Evolutionary conservation across 768 basidiomycete species (phyloP).

Genomic region (Suillus hirtellus): DNA sequence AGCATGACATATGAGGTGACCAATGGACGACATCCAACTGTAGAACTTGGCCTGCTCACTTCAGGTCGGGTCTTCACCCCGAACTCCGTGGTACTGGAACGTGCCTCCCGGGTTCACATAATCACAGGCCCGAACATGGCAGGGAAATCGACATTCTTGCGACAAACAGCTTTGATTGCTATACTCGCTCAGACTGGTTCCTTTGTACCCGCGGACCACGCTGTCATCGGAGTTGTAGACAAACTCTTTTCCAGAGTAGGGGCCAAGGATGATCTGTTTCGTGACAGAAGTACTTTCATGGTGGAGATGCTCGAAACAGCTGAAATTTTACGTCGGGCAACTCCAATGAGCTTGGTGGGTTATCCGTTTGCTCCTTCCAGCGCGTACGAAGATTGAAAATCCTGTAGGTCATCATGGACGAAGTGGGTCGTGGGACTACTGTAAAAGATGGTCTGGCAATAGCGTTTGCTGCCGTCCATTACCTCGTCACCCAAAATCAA

Average conservation of each 20-base stretch:
- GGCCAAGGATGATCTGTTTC: conserved; percentile 91
- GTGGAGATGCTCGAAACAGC: conserved; percentile 97
- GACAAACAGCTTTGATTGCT: conserved; percentile 86
- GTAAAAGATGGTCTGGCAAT: conserved; percentile 91
- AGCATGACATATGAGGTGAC: conserved; percentile 64
- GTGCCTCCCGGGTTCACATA: conserved; percentile 66
- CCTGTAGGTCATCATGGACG: conserved; percentile 95
- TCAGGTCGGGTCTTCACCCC: conserved; percentile 80
- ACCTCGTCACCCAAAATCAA: conserved; percentile 67
- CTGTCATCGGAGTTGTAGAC: conserved; percentile 84
- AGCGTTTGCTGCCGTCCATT: conserved; percentile 87
- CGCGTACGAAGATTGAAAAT: conserved; percentile 6
- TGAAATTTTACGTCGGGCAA: conserved; percentile 84
- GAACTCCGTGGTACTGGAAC: conserved; percentile 69
- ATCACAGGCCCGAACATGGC: conserved; percentile 98
- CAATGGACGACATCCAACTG: conserved; percentile 90
- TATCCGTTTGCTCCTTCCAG: neutral
- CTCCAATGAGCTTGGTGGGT: conserved; percentile 76
- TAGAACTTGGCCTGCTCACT: conserved; percentile 81
- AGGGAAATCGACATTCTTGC: conserved; percentile 90
- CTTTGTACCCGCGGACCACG: conserved; percentile 87
- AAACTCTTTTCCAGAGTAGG: conserved; percentile 93
- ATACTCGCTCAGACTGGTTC: conserved; percentile 92
- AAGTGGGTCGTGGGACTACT: conserved; percentile 96
- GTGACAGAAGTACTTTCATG: conserved; percentile 96